phyloP scores from a whole-genome alignment of 2,329 filamentous ascomycete genomes.

The Cadophora sp. region DNA sequence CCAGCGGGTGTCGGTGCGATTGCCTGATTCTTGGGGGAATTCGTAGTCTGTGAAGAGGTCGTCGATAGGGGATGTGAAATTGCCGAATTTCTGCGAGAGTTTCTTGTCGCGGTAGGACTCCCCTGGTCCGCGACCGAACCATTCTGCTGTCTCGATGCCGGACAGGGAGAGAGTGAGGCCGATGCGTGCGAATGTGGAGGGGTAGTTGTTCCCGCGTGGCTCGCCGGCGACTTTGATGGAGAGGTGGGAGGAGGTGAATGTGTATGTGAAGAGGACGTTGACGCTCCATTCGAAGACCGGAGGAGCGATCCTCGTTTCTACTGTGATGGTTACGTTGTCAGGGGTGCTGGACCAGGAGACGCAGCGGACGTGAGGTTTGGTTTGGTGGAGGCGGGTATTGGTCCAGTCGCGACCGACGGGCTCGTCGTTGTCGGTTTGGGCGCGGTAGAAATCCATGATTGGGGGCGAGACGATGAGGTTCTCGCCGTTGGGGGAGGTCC shows the following conservation, averaged over 20 bases:
- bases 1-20: conserved; percentile 68
- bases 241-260: conserved; percentile 56
- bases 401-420: conserved; percentile 66
- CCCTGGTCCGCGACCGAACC: conserved; percentile 72
- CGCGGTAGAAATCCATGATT: conserved; percentile 65
- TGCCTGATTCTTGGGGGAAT: conserved; percentile 71
- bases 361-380: conserved; percentile 50
- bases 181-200: conserved; percentile 66
- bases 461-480: conserved; percentile 55
- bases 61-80: conserved; percentile 55
- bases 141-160: conserved; percentile 52
- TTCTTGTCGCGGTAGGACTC: conserved; percentile 75
- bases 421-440: conserved; percentile 70
- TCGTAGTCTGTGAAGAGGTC: conserved; percentile 67
- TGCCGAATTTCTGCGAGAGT: conserved; percentile 62
- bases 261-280: conserved; percentile 59
- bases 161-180: conserved; percentile 60
- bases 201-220: conserved; percentile 55
- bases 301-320: conserved; percentile 63
- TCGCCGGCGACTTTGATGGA: conserved; percentile 56
- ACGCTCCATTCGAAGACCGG: conserved; percentile 68
- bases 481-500: conserved; percentile 44
- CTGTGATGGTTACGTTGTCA: conserved; percentile 48
- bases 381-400: conserved; percentile 53
- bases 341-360: conserved; percentile 38